Conservation (phyloP, 768 basidiomycete genomes). For the Clavulina sp. region DNA sequence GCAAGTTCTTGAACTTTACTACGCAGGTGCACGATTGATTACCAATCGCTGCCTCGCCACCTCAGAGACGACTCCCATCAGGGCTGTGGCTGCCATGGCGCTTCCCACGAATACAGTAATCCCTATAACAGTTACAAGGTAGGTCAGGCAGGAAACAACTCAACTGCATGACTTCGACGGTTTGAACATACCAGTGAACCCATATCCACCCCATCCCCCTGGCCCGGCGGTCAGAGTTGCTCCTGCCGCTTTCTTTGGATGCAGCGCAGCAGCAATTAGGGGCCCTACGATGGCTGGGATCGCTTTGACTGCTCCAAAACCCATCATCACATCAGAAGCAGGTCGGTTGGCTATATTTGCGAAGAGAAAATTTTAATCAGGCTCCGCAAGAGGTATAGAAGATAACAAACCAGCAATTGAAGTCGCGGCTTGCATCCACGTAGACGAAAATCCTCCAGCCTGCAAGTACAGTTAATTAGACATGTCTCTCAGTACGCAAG, state of each 20-base stretch:
- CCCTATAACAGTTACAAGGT: too few species aligned
- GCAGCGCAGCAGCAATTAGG: slow-evolving; percentile 3
- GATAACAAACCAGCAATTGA: background rate
- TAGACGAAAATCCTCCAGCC: slow-evolving; percentile 6
- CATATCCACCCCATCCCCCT: background rate
- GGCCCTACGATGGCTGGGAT: slow-evolving; percentile 5
- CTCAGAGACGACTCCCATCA: background rate
- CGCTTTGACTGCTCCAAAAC: background rate
- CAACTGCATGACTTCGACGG: too few species aligned
- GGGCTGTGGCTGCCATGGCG: background rate
- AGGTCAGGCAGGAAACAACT: too few species aligned
- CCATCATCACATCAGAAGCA: background rate
- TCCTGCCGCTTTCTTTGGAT: background rate
- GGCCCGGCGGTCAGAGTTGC: background rate
- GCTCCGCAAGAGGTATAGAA: background rate
- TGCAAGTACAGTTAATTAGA: background rate
- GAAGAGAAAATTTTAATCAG: background rate
- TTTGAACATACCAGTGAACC: background rate
- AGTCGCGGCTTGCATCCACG: background rate
- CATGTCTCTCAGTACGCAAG: background rate
- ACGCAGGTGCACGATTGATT: too few species aligned
- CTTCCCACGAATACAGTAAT: background rate
- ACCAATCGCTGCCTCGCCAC: too few species aligned
- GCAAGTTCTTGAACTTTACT: too few species aligned
- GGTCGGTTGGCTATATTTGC: background rate